phyloP scores from a whole-genome alignment of 371 early-diverging fungal genomes.

The Vairimorpha apis region DNA sequence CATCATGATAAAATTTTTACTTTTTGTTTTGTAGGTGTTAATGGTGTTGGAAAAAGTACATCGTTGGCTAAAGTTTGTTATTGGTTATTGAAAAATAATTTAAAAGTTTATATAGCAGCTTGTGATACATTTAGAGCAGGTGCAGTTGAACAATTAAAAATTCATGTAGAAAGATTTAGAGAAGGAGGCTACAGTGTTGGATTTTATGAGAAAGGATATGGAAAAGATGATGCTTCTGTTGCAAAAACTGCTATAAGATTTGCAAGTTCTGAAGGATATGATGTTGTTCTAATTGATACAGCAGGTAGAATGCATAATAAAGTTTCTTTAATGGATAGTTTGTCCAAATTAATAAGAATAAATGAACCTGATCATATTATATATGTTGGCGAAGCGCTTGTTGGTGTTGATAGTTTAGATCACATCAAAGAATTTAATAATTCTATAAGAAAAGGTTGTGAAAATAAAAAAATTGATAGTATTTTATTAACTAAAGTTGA shows the following conservation, averaged over 20 bases:
- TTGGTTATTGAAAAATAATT: slow-evolving; percentile 85
- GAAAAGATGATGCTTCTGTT: slow-evolving; percentile 90
- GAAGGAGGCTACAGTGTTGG: slow-evolving; percentile 76
- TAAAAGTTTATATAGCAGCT: slow-evolving; percentile 85
- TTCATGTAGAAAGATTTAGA: slow-evolving; percentile 78
- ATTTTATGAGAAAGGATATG: slow-evolving; percentile 91
- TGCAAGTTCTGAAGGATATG: slow-evolving; percentile 71
- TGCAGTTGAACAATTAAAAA: slow-evolving; percentile 91
- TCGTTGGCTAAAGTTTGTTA: slow-evolving; percentile 91
- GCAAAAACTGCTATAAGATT: slow-evolving; percentile 87
- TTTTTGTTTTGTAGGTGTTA: slow-evolving; percentile 91
- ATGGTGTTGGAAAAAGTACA: slow-evolving; percentile 95
- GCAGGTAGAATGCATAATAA: slow-evolving; percentile 99
- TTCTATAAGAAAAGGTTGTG: slow-evolving; percentile 70
- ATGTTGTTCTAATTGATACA: slow-evolving; percentile 95
- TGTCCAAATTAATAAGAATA: slow-evolving; percentile 80
- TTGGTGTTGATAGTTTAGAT: slow-evolving; percentile 92
- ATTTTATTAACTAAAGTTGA: slow-evolving; percentile 95
- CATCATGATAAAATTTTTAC: slow-evolving; percentile 73
- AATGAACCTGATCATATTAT: slow-evolving; percentile 92
- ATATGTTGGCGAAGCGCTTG: slow-evolving; percentile 97
- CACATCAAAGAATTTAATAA: slow-evolving; percentile 93
- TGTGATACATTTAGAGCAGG: slow-evolving; percentile 98
- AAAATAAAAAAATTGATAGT: slow-evolving; percentile 81
- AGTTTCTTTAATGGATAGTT: slow-evolving; percentile 85